Base-by-base conservation (phyloP, 495 filamentous ascomycete genomes). In the Amorphotheca resinae region DNA sequence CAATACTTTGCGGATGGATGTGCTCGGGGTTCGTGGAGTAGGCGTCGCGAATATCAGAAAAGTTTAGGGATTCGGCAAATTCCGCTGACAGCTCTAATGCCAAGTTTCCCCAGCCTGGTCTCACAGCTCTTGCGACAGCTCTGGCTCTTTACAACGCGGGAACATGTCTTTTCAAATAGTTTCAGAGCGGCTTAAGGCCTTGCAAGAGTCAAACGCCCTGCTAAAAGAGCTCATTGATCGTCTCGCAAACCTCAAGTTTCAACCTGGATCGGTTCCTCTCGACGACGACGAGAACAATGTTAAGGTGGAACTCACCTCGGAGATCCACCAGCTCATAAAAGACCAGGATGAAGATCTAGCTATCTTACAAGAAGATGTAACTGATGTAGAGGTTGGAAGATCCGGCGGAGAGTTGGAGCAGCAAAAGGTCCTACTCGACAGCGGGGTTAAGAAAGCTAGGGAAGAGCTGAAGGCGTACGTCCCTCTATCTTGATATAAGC, bases 311-410 rank as follows among this genome's bases (percentile, higher is more conserved):
- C 73, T 98, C 7, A 74, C 75, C 38, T 62, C 74, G 17, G 85
- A 91, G 57, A 95, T 95, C 43, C 85, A 85, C 52, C 74, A 84
- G 50, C 69, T 71, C 40, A 64, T 98, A 36, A 83, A 85, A 53
- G 84, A 91, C 42, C 76, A 84, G 36, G 86, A 95, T 57, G 78
- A 87, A 25, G 84, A 94, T 44, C 70, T 95, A 36, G 89, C 94
- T 57, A 59, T 91, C 9, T 51, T 96, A 41, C 69, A 70, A 18
- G 82, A 86, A 48, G 87, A 94, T 41, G 75, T 87, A 33, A 74
- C 78, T 42, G 84, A 82, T 49, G 57, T 87, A 38, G 67, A 65
- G 18, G 38, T 53, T 20, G 67, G 60, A 22, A 58, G 58, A 1
- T 39, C 64, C 0, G 70, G 68, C 17, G 66, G 57, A 30, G 59